phyloP scores from a whole-genome alignment of 805 yeast genomes.

The Tetrapisispora pingtungensis region DNA sequence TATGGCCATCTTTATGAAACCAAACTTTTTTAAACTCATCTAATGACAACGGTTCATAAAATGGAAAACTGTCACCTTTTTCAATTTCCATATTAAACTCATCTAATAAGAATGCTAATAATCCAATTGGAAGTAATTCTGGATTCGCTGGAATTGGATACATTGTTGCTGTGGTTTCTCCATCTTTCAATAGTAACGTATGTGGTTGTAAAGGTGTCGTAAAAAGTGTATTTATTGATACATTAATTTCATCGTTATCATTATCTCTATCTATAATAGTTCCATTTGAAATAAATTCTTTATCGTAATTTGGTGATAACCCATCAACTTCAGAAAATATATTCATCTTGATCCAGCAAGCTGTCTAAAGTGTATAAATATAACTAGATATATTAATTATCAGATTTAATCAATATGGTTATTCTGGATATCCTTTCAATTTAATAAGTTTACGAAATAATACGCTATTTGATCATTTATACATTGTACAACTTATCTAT shows the following conservation, averaged over 20 bases:
- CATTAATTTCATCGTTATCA: background rate
- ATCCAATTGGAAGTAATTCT: conserved; percentile 56
- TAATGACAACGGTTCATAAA: conserved; percentile 65
- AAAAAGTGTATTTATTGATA: background rate
- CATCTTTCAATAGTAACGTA: conserved; percentile 74
- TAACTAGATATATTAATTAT: too few species aligned
- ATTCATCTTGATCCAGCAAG: conserved; percentile 2
- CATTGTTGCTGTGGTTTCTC: conserved; percentile 86
- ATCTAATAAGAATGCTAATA: conserved; percentile 73
- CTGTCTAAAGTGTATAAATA: too few species aligned
- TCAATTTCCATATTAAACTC: conserved; percentile 90
- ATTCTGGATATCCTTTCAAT: too few species aligned
- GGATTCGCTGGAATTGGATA: conserved; percentile 67
- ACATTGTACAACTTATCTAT: too few species aligned
- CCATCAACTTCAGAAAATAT: conserved; percentile 1
- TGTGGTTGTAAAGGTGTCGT: conserved; percentile 39
- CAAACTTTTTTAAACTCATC: conserved; percentile 76
- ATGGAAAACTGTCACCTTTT: conserved; percentile 79
- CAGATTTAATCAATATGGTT: too few species aligned
- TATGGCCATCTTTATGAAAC: conserved; percentile 50
- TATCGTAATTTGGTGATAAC: background rate
- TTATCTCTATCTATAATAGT: background rate
- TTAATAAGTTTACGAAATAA: too few species aligned
- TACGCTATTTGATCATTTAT: too few species aligned
- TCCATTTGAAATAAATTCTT: background rate